phyloP scores from a whole-genome alignment of 371 early-diverging fungal species.

The Lichtheimia corymbifera region DNA sequence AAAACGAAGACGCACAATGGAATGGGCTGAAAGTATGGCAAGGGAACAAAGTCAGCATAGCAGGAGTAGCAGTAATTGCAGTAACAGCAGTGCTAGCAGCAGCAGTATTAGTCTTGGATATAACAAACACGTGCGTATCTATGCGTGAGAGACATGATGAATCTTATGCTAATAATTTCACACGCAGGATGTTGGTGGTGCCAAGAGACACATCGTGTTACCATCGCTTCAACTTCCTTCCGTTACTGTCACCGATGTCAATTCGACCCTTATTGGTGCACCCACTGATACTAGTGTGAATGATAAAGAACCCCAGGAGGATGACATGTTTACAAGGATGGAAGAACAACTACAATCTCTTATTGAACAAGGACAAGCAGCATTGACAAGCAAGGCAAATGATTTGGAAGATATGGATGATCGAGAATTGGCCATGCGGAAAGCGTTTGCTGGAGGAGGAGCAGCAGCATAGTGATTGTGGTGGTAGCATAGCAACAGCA shows the following conservation, averaged over 20 bases:
- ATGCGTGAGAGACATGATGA: too few species aligned
- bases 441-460: conserved; percentile 17
- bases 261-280: too few species aligned
- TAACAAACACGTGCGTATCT: too few species aligned
- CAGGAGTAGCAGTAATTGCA: neutral
- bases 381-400: conserved; percentile 24
- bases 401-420: conserved; percentile 25
- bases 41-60: conserved; percentile 4
- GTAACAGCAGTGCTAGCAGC: neutral
- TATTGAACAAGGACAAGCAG: conserved; percentile 44
- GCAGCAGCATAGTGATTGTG: neutral
- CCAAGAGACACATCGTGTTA: neutral
- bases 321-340: conserved; percentile 31
- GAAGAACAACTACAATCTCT: conserved; percentile 32
- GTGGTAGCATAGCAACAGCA: too few species aligned
- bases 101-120: neutral
- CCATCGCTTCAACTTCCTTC: too few species aligned
- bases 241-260: too few species aligned
- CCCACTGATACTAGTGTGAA: too few species aligned
- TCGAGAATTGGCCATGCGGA: conserved; percentile 22
- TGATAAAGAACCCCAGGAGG: conserved; percentile 16
- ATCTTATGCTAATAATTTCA: neutral
- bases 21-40: conserved; percentile 18
- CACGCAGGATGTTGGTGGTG: neutral
- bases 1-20: conserved; percentile 11